Base-by-base conservation (phyloP, 495 filamentous ascomycete genomes). In the Lepidopterella palustris region DNA sequence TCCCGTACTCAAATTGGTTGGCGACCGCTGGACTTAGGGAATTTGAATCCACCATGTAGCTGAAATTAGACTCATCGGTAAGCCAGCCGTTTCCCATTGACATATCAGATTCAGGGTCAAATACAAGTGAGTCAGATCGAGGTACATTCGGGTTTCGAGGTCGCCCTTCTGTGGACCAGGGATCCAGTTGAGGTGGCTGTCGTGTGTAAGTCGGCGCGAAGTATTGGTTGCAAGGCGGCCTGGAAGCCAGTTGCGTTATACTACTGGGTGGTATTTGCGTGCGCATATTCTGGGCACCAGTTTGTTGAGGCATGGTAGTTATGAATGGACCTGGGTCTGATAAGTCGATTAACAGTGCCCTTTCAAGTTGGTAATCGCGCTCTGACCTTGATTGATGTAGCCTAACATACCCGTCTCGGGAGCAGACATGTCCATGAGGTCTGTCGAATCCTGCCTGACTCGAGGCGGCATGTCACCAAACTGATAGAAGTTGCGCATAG, bases 111-210 rank as follows among this genome's bases (percentile, higher is more conserved):
- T n/a, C 55, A 11, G 57, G 64, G 48, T 63, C 64, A 18, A 60
- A 67, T 9, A 67, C 8, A 39, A 32, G 45, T 15, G 45, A 29
- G 39, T 56, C 57, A 31, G 59, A 57, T 21, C 45, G 31, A 5
- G 60, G 53, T 42, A 54, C 35, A 50, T 57, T 56, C 15, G 59
- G 40, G 35, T 65, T 65, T 23, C 53, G 56, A 11, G 13, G 45
- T 23, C 51, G 66, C 18, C 39, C 47, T 55, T 58, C 28, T 18
- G 54, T 26, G 31, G 42, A 62, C 63, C 66, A 68, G 6, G 65
- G 62, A 20, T 66, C 63, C n/a, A 62, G 66, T 15, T 51, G 62
- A 24, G 59, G 10, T 48, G 59, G 50, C 25, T 63, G 60, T 9
- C 11, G 20, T 11, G 53, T 57, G 40, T 54, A 63, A 3, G 31